Percentiles rank a stretch among this genome's conserved stretches.
phyloP scores from a whole-genome alignment of 2,329 filamentous ascomycete species.

The Tolypocladium tropicale region DNA sequence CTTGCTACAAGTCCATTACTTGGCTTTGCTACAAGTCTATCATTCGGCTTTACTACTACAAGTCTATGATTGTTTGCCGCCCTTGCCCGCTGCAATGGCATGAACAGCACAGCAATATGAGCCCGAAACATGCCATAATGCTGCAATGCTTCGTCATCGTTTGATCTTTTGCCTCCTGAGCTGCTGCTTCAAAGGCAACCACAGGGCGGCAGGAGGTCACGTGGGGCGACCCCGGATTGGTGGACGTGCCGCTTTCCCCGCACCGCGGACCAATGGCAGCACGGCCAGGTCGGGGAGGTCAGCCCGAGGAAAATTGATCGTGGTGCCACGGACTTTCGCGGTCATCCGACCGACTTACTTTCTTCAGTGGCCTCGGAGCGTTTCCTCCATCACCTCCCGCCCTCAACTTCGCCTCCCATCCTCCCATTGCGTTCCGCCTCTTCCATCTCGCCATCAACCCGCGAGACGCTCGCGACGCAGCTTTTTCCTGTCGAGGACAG shows the following conservation, averaged over 20 bases:
- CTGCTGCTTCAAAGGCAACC: too few relatives aligned
- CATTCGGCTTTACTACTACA: too few relatives aligned
- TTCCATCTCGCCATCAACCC: background rate
- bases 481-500: background rate
- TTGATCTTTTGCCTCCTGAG: background rate
- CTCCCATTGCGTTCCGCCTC: background rate
- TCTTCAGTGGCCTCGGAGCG: slow-evolving; percentile 7
- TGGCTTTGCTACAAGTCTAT: too few relatives aligned
- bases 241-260: slow-evolving; percentile 13
- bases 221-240: slow-evolving; percentile 6
- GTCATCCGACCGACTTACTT: slow-evolving; percentile 11
- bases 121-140: background rate
- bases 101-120: background rate
- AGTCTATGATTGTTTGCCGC: too few relatives aligned
- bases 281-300: background rate
- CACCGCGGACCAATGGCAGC: slow-evolving; percentile 19
- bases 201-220: slow-evolving; percentile 2
- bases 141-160: background rate
- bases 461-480: slow-evolving; percentile 3
- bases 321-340: slow-evolving; percentile 8
- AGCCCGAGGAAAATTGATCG: slow-evolving; percentile 7
- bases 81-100: too few relatives aligned
- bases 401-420: background rate
- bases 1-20: too few relatives aligned
- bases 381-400: background rate